A percentile compares a stretch with the other conserved stretches of the same genome.
phyloP scores from a whole-genome alignment of 2,329 filamentous ascomycete species.

The Talaromyces sp. region DNA sequence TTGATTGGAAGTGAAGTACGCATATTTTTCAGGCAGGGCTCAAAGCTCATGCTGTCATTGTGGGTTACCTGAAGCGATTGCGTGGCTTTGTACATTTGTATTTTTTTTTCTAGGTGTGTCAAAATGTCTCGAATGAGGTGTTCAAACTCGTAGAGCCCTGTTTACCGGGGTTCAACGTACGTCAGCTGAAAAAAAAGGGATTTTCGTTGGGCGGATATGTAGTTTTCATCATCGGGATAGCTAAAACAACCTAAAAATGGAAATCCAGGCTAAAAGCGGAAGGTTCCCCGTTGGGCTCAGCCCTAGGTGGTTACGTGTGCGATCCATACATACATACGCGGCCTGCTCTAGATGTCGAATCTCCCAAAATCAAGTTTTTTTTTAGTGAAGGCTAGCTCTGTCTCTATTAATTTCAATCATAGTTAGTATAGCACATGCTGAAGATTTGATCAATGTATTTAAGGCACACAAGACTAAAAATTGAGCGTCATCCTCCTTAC shows the following conservation, averaged over 20 bases:
- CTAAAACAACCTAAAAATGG: background rate
- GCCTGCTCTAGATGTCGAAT: background rate
- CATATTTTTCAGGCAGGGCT: background rate
- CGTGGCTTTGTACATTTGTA: no score
- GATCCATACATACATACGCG: no score
- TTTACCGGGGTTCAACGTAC: no score
- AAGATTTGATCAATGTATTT: background rate
- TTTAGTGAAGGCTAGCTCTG: background rate
- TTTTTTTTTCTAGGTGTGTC: no score
- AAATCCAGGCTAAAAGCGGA: background rate
- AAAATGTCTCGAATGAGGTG: no score
- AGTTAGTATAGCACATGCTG: background rate
- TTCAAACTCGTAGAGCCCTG: no score
- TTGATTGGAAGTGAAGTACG: background rate
- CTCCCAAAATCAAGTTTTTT: background rate
- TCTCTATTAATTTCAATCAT: background rate
- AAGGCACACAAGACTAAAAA: background rate
- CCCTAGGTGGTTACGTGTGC: no score
- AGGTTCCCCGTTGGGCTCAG: no score
- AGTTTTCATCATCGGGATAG: no score
- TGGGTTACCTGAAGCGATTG: no score
- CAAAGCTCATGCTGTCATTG: background rate
- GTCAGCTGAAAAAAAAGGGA: no score
- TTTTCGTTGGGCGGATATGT: no score
- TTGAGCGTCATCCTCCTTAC: background rate